Conservation (phyloP, 2,329 filamentous ascomycete genomes). For the Fusarium denticulatum region DNA sequence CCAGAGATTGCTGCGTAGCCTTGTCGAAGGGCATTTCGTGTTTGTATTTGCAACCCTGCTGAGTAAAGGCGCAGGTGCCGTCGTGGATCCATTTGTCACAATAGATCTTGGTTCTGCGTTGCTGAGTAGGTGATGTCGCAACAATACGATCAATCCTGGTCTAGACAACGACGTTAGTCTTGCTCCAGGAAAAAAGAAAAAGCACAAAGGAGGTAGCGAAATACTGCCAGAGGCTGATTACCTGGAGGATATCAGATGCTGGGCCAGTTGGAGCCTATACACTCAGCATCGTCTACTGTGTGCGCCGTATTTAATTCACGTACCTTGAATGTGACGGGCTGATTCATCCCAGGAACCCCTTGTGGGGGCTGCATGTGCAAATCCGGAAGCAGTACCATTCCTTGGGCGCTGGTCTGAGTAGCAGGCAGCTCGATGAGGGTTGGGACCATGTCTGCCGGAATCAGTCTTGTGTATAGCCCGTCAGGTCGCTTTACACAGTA, state of each 20-base stretch:
- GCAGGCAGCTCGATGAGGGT: slow-evolving; percentile 55
- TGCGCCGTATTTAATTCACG: slow-evolving; percentile 35
- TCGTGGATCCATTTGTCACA: slow-evolving; percentile 92
- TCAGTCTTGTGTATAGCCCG: slow-evolving; percentile 30
- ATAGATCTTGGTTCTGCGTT: slow-evolving; percentile 72
- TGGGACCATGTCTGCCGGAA: slow-evolving; percentile 35
- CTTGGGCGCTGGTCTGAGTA: slow-evolving; percentile 49
- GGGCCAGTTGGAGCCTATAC: slow-evolving; percentile 37
- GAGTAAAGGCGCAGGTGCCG: slow-evolving; percentile 84
- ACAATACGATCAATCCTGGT: slow-evolving; percentile 50
- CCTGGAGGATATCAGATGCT: slow-evolving; percentile 48
- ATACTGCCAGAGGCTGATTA: slow-evolving; percentile 32
- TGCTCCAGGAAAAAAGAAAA: background rate
- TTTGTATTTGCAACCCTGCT: slow-evolving; percentile 88
- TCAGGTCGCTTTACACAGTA: slow-evolving; percentile 31
- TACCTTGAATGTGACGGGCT: slow-evolving; percentile 53
- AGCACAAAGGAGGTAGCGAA: background rate
- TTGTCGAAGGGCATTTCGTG: slow-evolving; percentile 86
- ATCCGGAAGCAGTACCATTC: slow-evolving; percentile 60
- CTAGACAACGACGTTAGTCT: slow-evolving; percentile 33
- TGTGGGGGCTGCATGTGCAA: slow-evolving; percentile 51
- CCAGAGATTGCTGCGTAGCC: slow-evolving; percentile 73
- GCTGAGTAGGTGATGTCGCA: slow-evolving; percentile 48
- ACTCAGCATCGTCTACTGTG: slow-evolving; percentile 42
- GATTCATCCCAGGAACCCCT: slow-evolving; percentile 51